Percentiles rank a stretch among this genome's conserved stretches.
Evolutionary conservation across 2,329 filamentous ascomycete species (phyloP).

Genomic region (Dothistroma pini): DNA sequence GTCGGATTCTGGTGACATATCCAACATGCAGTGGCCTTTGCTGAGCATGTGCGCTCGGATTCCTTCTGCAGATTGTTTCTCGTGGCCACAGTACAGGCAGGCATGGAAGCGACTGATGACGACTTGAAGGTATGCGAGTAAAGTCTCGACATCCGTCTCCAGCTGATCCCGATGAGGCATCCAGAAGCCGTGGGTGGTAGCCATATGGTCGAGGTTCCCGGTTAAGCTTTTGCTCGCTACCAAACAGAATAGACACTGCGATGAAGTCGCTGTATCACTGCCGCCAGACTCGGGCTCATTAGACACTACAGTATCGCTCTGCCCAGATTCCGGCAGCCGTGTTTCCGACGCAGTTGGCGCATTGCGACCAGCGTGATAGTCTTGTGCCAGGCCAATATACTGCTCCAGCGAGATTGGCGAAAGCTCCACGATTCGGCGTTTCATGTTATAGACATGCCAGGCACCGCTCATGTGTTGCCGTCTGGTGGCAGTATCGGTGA

Average conservation of each 20-base stretch:
- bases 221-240: conserved; percentile 31
- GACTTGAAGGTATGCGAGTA: conserved; percentile 49
- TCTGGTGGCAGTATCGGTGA: conserved; percentile 8
- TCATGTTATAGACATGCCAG: conserved; percentile 23
- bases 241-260: conserved; percentile 40
- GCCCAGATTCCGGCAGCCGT: not conserved
- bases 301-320: not conserved
- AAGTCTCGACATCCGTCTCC: conserved; percentile 45
- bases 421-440: conserved; percentile 13
- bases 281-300: not conserved
- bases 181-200: conserved; percentile 44
- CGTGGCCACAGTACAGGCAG: conserved; percentile 50
- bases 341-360: not conserved
- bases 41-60: conserved; percentile 52
- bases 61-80: conserved; percentile 42
- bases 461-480: conserved; percentile 19
- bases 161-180: conserved; percentile 32
- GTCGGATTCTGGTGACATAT: conserved; percentile 16
- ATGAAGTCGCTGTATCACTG: not conserved
- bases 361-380: not conserved
- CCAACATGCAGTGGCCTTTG: conserved; percentile 46
- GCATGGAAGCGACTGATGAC: conserved; percentile 49
- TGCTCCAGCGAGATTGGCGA: conserved; percentile 8
- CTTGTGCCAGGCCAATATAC: conserved; percentile 4
- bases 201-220: conserved; percentile 49